These are phyloP conservation scores for Ceratobasidium sp. DNA, from an alignment of 1,284 basidiomycete genomes.

Conservation along the genomic window DNA sequence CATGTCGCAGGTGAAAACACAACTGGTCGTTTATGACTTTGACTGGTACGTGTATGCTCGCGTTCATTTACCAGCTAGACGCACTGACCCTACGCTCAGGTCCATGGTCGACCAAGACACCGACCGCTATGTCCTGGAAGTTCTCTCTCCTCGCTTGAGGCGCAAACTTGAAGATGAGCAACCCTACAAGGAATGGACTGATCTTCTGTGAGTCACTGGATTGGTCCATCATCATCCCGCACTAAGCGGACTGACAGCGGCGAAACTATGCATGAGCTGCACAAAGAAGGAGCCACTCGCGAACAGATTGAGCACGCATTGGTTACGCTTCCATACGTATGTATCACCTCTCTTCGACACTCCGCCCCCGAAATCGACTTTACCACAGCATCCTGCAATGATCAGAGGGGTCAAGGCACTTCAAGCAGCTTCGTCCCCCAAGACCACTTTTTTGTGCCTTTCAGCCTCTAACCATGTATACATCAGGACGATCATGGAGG, in stretches of 20 bases:
- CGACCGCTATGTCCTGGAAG: slow-evolving; percentile 95
- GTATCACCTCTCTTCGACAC: slow-evolving; percentile 49
- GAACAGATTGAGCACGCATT: slow-evolving; percentile 82
- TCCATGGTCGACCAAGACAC: slow-evolving; percentile 95
- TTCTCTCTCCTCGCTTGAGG: slow-evolving; percentile 84
- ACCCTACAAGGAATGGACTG: slow-evolving; percentile 82
- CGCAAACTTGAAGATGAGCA: slow-evolving; percentile 79
- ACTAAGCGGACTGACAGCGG: slow-evolving; percentile 58
- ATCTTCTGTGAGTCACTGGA: slow-evolving; percentile 79
- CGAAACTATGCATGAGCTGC: slow-evolving; percentile 74
- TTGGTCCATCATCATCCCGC: slow-evolving; percentile 34
- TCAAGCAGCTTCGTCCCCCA: slow-evolving; percentile 64
- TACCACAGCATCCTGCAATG: slow-evolving; percentile 93
- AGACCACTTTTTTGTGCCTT: slow-evolving; percentile 87
- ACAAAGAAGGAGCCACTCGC: slow-evolving; percentile 69
- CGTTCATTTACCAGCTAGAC: not conserved
- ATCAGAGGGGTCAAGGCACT: slow-evolving; percentile 81
- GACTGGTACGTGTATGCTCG: slow-evolving; percentile 76
- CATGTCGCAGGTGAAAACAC: slow-evolving; percentile 56
- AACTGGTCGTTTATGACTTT: slow-evolving; percentile 95
- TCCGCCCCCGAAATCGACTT: not conserved
- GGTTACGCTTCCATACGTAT: slow-evolving; percentile 83
- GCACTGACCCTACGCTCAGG: slow-evolving; percentile 54
- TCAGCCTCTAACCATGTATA: slow-evolving; percentile 95
- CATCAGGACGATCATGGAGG: slow-evolving; percentile 88